These are phyloP conservation scores for Backusella psychrophila DNA, from an alignment of 192 early-diverging fungal genomes.

Conservation along the genomic window DNA sequence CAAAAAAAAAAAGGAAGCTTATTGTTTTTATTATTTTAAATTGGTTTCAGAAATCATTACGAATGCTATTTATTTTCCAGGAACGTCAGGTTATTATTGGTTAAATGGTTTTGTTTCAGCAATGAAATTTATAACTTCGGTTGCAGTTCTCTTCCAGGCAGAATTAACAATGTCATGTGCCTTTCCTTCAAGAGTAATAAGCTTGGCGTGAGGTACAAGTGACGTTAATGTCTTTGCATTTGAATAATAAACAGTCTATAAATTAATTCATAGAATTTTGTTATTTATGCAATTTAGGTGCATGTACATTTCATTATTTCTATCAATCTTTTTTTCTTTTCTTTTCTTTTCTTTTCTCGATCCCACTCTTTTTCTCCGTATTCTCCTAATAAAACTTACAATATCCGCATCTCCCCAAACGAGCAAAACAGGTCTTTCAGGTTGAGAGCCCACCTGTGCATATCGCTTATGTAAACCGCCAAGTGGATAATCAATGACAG, in stretches of 20 bases:
- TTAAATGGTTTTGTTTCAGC: not conserved
- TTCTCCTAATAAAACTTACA: constrained; percentile 6
- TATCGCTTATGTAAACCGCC: constrained; percentile 22
- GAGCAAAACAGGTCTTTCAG: constrained; percentile 15
- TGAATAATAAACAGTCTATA: constrained; percentile 31
- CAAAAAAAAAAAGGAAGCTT: not conserved
- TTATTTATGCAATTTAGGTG: not conserved
- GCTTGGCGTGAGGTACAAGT: constrained; percentile 24
- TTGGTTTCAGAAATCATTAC: no score
- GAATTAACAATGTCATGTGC: constrained; percentile 35
- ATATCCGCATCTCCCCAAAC: constrained; percentile 33
- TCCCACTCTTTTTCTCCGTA: not conserved
- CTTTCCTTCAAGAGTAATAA: constrained; percentile 15
- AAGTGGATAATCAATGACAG: constrained; percentile 26
- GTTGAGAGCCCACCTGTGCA: constrained; percentile 17
- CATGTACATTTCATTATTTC: not conserved
- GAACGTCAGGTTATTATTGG: not conserved
- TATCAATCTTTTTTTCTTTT: not conserved
- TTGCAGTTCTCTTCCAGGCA: constrained; percentile 4
- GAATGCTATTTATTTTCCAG: not conserved
- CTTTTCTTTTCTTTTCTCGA: not conserved
- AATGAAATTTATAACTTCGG: constrained; percentile 17
- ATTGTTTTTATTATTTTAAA: not conserved
- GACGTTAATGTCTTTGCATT: constrained; percentile 8
- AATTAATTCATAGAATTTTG: not conserved